Percentiles rank a stretch among this genome's conserved stretches.
phyloP scores from a whole-genome alignment of 768 basidiomycete species.

The Leccinellum rugosiceps region DNA sequence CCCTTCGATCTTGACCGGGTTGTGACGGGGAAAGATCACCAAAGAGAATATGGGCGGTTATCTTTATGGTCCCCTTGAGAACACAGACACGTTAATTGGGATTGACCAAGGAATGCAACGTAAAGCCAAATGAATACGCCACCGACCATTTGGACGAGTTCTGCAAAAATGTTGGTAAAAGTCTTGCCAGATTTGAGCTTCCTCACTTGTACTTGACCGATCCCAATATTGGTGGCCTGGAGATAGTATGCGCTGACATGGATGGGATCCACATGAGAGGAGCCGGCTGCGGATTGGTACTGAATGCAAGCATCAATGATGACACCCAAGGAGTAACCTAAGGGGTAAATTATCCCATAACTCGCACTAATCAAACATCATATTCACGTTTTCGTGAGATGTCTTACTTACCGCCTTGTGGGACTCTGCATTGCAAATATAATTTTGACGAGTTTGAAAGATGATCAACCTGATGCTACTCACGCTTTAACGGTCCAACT shows the following conservation, averaged over 20 bases:
- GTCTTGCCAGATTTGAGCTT: constrained; percentile 47
- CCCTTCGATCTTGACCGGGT: constrained; percentile 12
- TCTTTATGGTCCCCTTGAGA: constrained; percentile 41
- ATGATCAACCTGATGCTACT: constrained; percentile 7
- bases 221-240: constrained; percentile 37
- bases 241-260: constrained; percentile 62
- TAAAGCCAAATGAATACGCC: not conserved
- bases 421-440: constrained; percentile 35
- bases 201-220: constrained; percentile 48
- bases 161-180: constrained; percentile 57
- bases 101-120: not conserved
- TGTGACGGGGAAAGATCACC: constrained; percentile 40
- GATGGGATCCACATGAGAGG: constrained; percentile 52
- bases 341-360: not conserved
- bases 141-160: constrained; percentile 56
- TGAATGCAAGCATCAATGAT: constrained; percentile 53
- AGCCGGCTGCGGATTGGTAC: constrained; percentile 38
- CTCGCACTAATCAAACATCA: not conserved
- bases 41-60: constrained; percentile 57
- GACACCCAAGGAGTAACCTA: constrained; percentile 59
- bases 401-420: constrained; percentile 48
- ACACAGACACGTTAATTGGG: not conserved
- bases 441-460: not conserved
- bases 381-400: not conserved
- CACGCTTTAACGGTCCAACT: constrained; percentile 46